Conservation (phyloP, 2,329 filamentous ascomycete species). For the Neopestalotiopsis clavispora region DNA sequence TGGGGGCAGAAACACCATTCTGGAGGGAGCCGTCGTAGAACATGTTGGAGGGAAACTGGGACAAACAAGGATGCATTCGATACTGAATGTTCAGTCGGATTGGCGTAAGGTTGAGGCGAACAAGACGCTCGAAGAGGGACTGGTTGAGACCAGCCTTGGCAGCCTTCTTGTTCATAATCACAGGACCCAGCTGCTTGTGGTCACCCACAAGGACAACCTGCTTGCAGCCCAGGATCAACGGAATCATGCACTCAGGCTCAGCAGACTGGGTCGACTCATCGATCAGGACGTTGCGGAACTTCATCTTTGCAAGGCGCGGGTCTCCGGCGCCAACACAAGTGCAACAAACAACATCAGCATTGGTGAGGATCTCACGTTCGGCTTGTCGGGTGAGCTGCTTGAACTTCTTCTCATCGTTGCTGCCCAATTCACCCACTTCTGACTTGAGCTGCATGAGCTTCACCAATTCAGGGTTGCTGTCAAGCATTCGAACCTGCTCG, state of each 20-base stretch:
- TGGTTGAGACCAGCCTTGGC: conserved; percentile 97
- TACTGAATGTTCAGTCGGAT: conserved; percentile 97
- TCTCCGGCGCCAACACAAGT: conserved; percentile 98
- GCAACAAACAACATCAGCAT: conserved; percentile 98
- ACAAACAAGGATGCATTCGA: conserved; percentile 97
- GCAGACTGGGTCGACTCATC: conserved; percentile 98
- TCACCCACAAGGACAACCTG: conserved; percentile 98
- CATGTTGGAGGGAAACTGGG: conserved; percentile 98
- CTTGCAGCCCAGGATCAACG: conserved; percentile 94
- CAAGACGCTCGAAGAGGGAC: conserved; percentile 95
- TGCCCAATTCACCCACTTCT: conserved; percentile 88
- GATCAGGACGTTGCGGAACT: conserved; percentile 96
- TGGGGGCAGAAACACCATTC: conserved; percentile 90
- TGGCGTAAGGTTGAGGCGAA: conserved; percentile 86
- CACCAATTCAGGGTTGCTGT: conserved; percentile 90
- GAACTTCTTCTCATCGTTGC: conserved; percentile 97
- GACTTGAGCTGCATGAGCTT: conserved; percentile 93
- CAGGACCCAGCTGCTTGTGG: conserved; percentile 95
- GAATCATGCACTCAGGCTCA: conserved; percentile 99
- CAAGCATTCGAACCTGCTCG: conserved; percentile 96
- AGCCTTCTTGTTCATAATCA: conserved; percentile 99
- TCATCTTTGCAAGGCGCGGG: conserved; percentile 93
- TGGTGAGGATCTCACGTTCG: conserved; percentile 91
- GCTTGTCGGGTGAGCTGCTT: conserved; percentile 93
- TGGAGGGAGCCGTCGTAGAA: conserved; percentile 98